These are phyloP conservation scores for Arabidopsis hybrid DNA, from an alignment of 441 rosid genomes.

Conservation along the genomic window DNA sequence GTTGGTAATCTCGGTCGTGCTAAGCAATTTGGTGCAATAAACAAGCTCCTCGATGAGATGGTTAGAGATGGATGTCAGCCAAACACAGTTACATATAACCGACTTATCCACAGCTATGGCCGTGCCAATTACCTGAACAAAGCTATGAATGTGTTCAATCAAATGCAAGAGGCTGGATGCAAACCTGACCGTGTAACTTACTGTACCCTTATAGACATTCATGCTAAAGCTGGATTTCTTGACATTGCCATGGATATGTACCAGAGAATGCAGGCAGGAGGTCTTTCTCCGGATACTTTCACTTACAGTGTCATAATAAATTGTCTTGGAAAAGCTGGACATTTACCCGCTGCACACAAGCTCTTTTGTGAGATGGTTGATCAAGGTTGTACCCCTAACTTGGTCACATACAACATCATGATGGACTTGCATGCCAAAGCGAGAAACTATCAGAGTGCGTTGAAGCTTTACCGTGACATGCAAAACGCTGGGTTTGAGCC, in stretches of 20 bases:
- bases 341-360: slow-evolving; percentile 75
- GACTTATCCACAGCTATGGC: slow-evolving; percentile 91
- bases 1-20: slow-evolving; percentile 91
- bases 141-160: slow-evolving; percentile 72
- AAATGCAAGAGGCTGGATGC: slow-evolving; percentile 78
- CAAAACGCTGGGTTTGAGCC: slow-evolving; percentile 83
- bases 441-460: slow-evolving; percentile 75
- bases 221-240: slow-evolving; percentile 95
- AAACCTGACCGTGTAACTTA: slow-evolving; percentile 91
- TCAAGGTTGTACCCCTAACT: slow-evolving; percentile 84
- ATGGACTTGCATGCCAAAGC: slow-evolving; percentile 94
- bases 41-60: slow-evolving; percentile 83
- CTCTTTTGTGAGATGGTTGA: slow-evolving; percentile 85
- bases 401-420: slow-evolving; percentile 87
- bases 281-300: slow-evolving; percentile 90
- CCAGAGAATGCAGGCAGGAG: slow-evolving; percentile 75
- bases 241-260: slow-evolving; percentile 90
- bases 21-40: slow-evolving; percentile 70
- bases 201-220: slow-evolving; percentile 88
- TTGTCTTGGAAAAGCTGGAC: slow-evolving; percentile 96
- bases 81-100: slow-evolving; percentile 85
- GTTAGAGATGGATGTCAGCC: slow-evolving; percentile 81
- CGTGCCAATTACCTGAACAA: slow-evolving; percentile 85
- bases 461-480: slow-evolving; percentile 82
- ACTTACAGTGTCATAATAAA: slow-evolving; percentile 92